phyloP scores from a whole-genome alignment of 1,284 basidiomycete genomes.

The Leccinum pachyderme region DNA sequence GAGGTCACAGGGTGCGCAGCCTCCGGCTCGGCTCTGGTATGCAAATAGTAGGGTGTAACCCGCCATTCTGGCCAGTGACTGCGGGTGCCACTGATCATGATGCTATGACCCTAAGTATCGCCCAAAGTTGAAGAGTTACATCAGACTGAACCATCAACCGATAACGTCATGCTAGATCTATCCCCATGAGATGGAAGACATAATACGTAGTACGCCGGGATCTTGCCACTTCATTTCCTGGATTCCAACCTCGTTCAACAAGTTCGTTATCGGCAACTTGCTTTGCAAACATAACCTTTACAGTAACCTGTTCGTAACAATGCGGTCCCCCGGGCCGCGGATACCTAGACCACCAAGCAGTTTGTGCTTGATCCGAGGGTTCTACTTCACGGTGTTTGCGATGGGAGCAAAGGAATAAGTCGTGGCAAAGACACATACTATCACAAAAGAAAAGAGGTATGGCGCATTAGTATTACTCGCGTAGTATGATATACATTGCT shows the following conservation, averaged over 20 bases:
- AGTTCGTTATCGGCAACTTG: no score
- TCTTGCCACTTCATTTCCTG: background rate
- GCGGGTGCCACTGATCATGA: background rate
- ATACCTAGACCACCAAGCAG: no score
- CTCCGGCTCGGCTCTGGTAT: background rate
- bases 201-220: background rate
- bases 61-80: no score
- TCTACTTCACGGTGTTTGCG: no score
- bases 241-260: no score
- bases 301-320: background rate
- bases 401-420: no score
- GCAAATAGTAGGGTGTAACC: background rate
- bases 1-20: background rate
- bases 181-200: no score
- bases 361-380: no score
- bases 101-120: background rate
- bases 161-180: background rate
- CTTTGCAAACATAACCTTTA: background rate
- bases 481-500: constrained; percentile 8
- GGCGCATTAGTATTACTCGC: background rate
- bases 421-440: background rate
- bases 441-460: background rate
- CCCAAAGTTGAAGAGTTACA: no score
- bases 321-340: no score
- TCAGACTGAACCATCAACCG: background rate